A percentile compares a stretch with the other conserved stretches of the same genome.
Conservation (phyloP, 371 early-diverging fungal genomes). For the Mucor indicus region DNA sequence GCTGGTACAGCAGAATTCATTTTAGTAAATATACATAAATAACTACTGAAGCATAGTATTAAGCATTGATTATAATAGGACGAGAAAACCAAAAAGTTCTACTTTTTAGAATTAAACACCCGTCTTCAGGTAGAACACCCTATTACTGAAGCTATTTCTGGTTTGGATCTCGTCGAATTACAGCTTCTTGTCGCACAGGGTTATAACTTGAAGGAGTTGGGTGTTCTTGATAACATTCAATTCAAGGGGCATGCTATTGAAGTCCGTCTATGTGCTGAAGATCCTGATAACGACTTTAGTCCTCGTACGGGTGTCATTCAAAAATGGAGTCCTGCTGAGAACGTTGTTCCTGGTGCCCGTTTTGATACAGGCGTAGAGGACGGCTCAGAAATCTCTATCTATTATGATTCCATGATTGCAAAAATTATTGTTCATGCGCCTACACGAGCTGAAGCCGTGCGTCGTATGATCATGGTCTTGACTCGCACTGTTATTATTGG, state of each 20-base stretch:
- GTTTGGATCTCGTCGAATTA: constrained; percentile 91
- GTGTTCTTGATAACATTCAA: constrained; percentile 45
- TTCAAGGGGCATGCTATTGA: constrained; percentile 82
- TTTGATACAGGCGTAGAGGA: constrained; percentile 82
- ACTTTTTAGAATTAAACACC: constrained; percentile 84
- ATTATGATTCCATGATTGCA: constrained; percentile 82
- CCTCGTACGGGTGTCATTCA: constrained; percentile 75
- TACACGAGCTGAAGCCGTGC: constrained; percentile 73
- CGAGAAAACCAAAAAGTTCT: constrained; percentile 65
- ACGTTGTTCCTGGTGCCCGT: constrained; percentile 57
- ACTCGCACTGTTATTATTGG: constrained; percentile 59
- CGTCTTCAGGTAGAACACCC: constrained; percentile 95
- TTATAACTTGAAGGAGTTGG: constrained; percentile 42
- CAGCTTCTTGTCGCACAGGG: constrained; percentile 73
- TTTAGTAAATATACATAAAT: constrained; percentile 37
- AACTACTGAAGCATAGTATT: background rate
- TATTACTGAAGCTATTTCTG: constrained; percentile 91
- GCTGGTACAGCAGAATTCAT: constrained; percentile 89
- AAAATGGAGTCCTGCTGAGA: constrained; percentile 78
- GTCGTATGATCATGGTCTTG: constrained; percentile 73
- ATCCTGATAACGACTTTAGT: constrained; percentile 84
- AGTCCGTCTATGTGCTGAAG: constrained; percentile 82
- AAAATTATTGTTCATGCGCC: constrained; percentile 87
- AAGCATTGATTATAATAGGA: constrained; percentile 21
- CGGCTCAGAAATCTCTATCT: constrained; percentile 78